Base-by-base conservation (phyloP, 257 asterid species). In the Jaltomata sinuosa region DNA sequence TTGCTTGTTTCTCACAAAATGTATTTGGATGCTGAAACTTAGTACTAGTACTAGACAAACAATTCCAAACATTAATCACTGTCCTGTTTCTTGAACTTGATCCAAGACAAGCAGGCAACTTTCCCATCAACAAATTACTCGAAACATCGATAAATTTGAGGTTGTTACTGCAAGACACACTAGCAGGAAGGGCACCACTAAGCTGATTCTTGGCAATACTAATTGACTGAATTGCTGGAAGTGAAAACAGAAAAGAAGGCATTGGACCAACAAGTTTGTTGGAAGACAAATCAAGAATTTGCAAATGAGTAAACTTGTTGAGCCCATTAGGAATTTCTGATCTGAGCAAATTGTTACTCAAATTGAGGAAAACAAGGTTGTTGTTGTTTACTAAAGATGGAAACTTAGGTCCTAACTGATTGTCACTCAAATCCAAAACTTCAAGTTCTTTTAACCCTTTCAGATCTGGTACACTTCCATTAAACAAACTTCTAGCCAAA, bases 1-100 rank as follows among this genome's bases (percentile, higher is more conserved):
- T 34, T n/a, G 99, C 99, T 82, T 95, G 94, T 52, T 93, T 95
- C 12, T 92, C 96, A 83, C 99, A 97, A 86, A 88, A 97, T 27
- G 97, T 85, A 52, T 29, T 21, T 11, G 93, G 86, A 57, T 92
- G 89, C 79, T 97, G 99, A 68, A 89, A 91, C 87, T 88, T 93
- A 3, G 95, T 90, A 72, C 87, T 91, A 22, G 97, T 86, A 81
- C 91, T 93, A 3, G 92, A 89, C 86, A 97, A 82, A 80, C 99
- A 97, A 76, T 97, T 97, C 93, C 94, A 91, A 76, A 90, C 52
- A 59, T 86, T 69, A 19, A 92, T 29, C 6, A 95, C 94, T 0
- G 87, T 94, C 79, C 86, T 89, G 72, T 89, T 94, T 11, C 92
- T 90, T 7, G 85, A 87, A 34, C 84, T 90, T 12, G 97, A 77